Conservation (phyloP, 371 early-diverging fungal genomes). For the Syncephalastrum racemosum region DNA sequence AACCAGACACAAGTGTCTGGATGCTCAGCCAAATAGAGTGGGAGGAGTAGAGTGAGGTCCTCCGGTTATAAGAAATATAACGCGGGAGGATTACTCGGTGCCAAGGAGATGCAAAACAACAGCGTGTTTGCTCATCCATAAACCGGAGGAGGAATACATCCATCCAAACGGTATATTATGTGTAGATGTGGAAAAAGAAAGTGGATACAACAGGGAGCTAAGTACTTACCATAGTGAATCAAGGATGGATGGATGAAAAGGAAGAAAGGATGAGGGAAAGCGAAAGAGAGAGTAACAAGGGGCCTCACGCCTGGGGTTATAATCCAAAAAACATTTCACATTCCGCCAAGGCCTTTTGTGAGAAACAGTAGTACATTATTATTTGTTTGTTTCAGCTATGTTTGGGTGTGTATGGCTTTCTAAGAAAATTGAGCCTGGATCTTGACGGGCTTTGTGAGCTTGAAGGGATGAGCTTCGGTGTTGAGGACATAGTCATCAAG, state of each 20-base stretch:
- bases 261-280: constrained; percentile 5
- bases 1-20: constrained; percentile 1
- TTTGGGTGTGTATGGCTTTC: neutral
- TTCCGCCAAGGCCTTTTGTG: no score
- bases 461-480: constrained; percentile 81
- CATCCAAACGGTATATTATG: neutral
- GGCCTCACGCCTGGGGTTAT: neutral
- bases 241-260: constrained; percentile 3
- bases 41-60: no score
- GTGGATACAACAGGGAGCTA: neutral
- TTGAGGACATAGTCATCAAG: constrained; percentile 78
- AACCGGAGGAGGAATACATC: neutral
- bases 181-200: neutral
- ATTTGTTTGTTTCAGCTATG: no score
- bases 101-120: neutral
- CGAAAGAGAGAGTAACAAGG: neutral
- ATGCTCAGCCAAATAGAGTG: constrained; percentile 17
- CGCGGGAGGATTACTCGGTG: neutral
- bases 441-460: constrained; percentile 25
- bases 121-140: neutral
- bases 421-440: constrained; percentile 26
- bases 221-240: neutral
- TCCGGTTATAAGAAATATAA: no score
- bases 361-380: no score
- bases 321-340: no score